Percentiles rank a stretch among this genome's conserved stretches.
Conservation (phyloP, 768 basidiomycete species). For the Rhizopogon sp. region DNA sequence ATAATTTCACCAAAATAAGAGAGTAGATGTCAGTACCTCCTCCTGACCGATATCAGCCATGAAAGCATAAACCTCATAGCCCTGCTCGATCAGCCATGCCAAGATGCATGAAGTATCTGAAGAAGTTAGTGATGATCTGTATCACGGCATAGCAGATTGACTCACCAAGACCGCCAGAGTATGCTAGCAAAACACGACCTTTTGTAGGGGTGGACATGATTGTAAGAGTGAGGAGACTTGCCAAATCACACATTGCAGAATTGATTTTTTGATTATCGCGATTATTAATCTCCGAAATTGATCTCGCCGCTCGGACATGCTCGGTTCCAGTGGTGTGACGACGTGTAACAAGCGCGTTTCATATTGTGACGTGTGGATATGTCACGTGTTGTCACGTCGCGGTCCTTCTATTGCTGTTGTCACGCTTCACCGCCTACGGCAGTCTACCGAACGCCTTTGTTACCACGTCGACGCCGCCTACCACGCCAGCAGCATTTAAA, state of each 20-base stretch:
- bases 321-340: too few species aligned
- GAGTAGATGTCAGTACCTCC: slow-evolving; percentile 44
- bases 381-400: background rate
- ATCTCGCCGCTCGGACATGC: too few species aligned
- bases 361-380: too few species aligned
- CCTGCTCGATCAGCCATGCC: slow-evolving; percentile 97
- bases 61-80: slow-evolving; percentile 95
- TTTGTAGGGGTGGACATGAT: background rate
- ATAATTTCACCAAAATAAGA: background rate
- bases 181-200: slow-evolving; percentile 23
- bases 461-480: background rate
- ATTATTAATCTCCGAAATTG: background rate
- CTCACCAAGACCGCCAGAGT: slow-evolving; percentile 96
- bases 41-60: slow-evolving; percentile 96
- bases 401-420: background rate
- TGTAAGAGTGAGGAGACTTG: background rate
- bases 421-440: background rate
- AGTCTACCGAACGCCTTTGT: background rate
- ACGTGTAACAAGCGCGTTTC: too few species aligned
- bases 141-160: slow-evolving; percentile 6
- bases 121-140: background rate
- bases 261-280: background rate
- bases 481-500: background rate
- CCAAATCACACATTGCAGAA: too few species aligned
- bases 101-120: slow-evolving; percentile 98